Conservation (phyloP, 495 filamentous ascomycete species). For the Daldinia grandis region DNA sequence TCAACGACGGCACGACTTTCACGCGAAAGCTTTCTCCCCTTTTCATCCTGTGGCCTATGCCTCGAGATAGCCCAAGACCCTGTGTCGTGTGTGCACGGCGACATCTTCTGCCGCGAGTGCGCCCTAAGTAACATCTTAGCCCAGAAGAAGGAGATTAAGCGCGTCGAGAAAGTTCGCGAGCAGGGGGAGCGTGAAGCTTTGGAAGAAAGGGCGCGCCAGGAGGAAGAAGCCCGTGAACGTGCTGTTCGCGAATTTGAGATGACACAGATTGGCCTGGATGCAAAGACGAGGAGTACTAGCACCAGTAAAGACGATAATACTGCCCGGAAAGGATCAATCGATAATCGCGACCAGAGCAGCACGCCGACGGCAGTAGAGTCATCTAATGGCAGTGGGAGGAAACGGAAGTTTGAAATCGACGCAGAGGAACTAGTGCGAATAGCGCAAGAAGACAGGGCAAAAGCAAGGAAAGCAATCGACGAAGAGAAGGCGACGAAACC, state of each 20-base stretch:
- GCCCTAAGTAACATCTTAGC: constrained; percentile 88
- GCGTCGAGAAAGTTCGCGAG: constrained; percentile 74
- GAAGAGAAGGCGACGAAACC: constrained; percentile 80
- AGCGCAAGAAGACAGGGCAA: constrained; percentile 72
- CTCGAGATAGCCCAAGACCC: constrained; percentile 84
- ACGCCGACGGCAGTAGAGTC: neutral
- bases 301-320: constrained; percentile 42
- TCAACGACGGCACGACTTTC: constrained; percentile 83
- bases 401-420: constrained; percentile 85
- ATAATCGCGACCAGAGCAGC: neutral
- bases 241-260: constrained; percentile 70
- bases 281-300: constrained; percentile 49
- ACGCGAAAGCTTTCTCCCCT: constrained; percentile 92
- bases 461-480: constrained; percentile 72
- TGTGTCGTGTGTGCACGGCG: constrained; percentile 76
- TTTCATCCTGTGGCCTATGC: constrained; percentile 89
- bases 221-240: constrained; percentile 67
- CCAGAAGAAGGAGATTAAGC: constrained; percentile 92
- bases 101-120: constrained; percentile 97
- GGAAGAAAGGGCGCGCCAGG: constrained; percentile 60
- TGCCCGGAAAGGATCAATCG: constrained; percentile 14
- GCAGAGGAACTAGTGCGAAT: constrained; percentile 79
- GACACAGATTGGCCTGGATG: constrained; percentile 74
- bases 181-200: constrained; percentile 61
- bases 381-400: constrained; percentile 42